These are phyloP conservation scores for Paramecium tetraurelia DNA, from an alignment of 73 alveolate species.

Conservation along the genomic window DNA sequence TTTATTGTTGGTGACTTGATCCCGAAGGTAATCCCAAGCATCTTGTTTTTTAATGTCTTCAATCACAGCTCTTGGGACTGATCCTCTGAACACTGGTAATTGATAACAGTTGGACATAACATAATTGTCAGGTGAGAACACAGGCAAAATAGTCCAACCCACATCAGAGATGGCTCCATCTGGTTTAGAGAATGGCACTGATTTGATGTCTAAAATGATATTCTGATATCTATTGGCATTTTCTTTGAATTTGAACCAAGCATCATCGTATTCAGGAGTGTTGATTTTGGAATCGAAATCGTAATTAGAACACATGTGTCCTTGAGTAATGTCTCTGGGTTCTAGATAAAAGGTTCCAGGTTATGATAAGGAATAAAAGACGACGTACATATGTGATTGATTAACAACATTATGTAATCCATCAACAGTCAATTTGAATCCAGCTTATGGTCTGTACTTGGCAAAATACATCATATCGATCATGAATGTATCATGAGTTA, in stretches of 20 bases:
- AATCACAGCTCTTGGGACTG: constrained; percentile 72
- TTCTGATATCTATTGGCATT: constrained; percentile 52
- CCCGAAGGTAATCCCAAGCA: constrained; percentile 69
- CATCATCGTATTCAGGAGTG: constrained; percentile 65
- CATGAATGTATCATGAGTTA: constrained; percentile 62
- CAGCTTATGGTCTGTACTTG: constrained; percentile 68
- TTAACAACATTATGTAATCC: constrained; percentile 76
- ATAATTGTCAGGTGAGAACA: constrained; percentile 76
- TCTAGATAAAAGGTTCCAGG: constrained; percentile 63
- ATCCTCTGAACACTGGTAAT: constrained; percentile 80
- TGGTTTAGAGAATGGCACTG: constrained; percentile 58
- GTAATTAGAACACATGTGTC: constrained; percentile 60
- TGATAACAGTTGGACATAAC: constrained; percentile 73
- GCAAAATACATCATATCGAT: constrained; percentile 69
- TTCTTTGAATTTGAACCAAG: constrained; percentile 62
- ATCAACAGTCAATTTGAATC: constrained; percentile 82
- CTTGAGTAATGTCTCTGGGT: constrained; percentile 31
- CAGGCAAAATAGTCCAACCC: constrained; percentile 86
- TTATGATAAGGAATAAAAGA: constrained; percentile 41
- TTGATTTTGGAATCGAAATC: constrained; percentile 59
- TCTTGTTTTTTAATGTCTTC: constrained; percentile 56
- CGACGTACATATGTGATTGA: constrained; percentile 50
- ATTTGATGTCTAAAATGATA: constrained; percentile 56
- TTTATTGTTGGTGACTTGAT: constrained; percentile 56
- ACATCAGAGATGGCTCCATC: constrained; percentile 73